A percentile compares a stretch with the other conserved stretches of the same genome.
Conservation (phyloP, 495 filamentous ascomycete genomes). For the Aspergillus funiculosus region DNA sequence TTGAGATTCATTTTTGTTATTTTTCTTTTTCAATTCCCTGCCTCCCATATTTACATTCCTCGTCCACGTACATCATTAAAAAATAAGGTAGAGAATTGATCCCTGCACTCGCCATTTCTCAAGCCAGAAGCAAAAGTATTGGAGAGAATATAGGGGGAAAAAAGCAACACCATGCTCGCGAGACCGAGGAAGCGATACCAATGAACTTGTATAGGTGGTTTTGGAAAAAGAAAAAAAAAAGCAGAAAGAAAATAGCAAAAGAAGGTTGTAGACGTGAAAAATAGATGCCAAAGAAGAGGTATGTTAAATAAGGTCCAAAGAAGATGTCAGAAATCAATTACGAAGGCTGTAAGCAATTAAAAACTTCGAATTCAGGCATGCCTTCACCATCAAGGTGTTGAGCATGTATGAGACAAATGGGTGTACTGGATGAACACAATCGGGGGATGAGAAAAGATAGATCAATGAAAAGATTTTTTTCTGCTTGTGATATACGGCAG, state of each 20-base stretch:
- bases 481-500: constrained; percentile 23
- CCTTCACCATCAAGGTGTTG: constrained; percentile 26
- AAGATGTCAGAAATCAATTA: constrained; percentile 12
- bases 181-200: constrained; percentile 1
- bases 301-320: background rate
- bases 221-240: constrained; percentile 15
- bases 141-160: constrained; percentile 3
- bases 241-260: constrained; percentile 12
- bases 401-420: constrained; percentile 5
- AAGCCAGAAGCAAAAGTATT: constrained; percentile 5
- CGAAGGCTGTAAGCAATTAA: constrained; percentile 14
- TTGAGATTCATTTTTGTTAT: no score
- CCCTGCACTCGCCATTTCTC: constrained; percentile 10
- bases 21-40: constrained; percentile 14
- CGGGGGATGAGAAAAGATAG: constrained; percentile 8
- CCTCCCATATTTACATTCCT: constrained; percentile 39
- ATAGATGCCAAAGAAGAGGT: constrained; percentile 1
- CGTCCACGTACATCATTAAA: constrained; percentile 29
- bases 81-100: constrained; percentile 15
- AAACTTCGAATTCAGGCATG: constrained; percentile 9
- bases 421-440: constrained; percentile 10
- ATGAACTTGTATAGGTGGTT: background rate
- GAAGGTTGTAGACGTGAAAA: constrained; percentile 8
- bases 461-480: constrained; percentile 11
- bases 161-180: constrained; percentile 1